Percentiles rank a stretch among this genome's conserved stretches.
These are phyloP conservation scores for Penicillium sp. DNA, from an alignment of 2,329 filamentous ascomycete species.

Conservation along the genomic window DNA sequence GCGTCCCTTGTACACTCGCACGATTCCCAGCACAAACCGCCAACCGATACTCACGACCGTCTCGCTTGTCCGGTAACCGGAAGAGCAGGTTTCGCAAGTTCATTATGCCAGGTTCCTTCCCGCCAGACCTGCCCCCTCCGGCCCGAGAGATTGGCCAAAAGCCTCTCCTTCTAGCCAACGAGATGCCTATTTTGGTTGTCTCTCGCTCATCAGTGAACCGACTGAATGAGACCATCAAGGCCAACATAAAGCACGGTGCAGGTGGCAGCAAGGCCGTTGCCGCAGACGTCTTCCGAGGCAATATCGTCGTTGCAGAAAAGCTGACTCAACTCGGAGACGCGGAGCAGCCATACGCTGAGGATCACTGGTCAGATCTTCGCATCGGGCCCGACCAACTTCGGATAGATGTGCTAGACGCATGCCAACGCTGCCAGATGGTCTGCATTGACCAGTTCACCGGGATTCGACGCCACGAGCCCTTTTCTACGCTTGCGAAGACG, in stretches of 20 bases:
- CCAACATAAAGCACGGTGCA: slow-evolving; percentile 53
- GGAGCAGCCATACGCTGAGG: slow-evolving; percentile 71
- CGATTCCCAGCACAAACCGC: slow-evolving; percentile 72
- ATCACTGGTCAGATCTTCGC: slow-evolving; percentile 67
- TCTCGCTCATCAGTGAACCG: slow-evolving; percentile 74
- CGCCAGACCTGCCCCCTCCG: slow-evolving; percentile 44
- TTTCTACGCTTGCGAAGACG: slow-evolving; percentile 82
- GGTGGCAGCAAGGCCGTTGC: slow-evolving; percentile 55
- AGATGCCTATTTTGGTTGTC: slow-evolving; percentile 86
- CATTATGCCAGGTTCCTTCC: slow-evolving; percentile 55
- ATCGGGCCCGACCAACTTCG: slow-evolving; percentile 54
- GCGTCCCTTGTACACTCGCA: slow-evolving; percentile 77
- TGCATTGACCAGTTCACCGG: slow-evolving; percentile 86
- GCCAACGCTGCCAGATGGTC: slow-evolving; percentile 92
- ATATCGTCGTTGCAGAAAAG: slow-evolving; percentile 69
- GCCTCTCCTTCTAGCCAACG: slow-evolving; percentile 80
- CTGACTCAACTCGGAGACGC: slow-evolving; percentile 42
- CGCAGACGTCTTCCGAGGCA: slow-evolving; percentile 80
- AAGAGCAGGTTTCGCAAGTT: slow-evolving; percentile 22
- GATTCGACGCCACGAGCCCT: slow-evolving; percentile 77
- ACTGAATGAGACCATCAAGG: slow-evolving; percentile 71
- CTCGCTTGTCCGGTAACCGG: slow-evolving; percentile 51
- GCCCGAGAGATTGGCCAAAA: slow-evolving; percentile 46
- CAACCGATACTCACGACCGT: slow-evolving; percentile 69
- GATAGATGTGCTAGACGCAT: slow-evolving; percentile 71